Base-by-base conservation (phyloP, 2,329 filamentous ascomycete genomes). In the Fusarium musae region DNA sequence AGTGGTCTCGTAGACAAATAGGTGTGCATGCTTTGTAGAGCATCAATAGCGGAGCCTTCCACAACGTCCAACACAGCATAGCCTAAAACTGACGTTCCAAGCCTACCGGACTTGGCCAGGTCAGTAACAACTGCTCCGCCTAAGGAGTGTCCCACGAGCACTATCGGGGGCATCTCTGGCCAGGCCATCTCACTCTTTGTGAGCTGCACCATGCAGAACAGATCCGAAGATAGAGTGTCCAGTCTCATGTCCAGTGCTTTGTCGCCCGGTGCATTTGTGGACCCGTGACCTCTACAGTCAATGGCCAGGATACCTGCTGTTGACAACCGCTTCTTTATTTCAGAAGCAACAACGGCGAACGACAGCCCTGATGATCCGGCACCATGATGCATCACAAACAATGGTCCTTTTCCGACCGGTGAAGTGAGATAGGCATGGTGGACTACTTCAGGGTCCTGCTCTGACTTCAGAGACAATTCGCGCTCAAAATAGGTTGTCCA, bases 41-140 rank as follows among this genome's bases (percentile, higher is more conserved):
- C 96, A 80, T 98, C 96, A 82, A 99, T 96, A 39, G 96, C 96
- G 1, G 94, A 97, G 16, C 96, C 93, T 83, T 99, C 96, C 34
- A 99, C 96, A 9, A 99, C 94, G 82, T 99, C 96, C 21, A 99
- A 86, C 12, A 98, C 95, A 7, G 91, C 93, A 82, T 96, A 97
- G 26, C 94, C 96, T 21, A 98, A 85, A 3, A 98, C 81, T 32
- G 91, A 88, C 42, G 84, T 81, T 3, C 92, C 93, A 40, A 97
- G 84, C 43, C 86, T 84, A 2, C 90, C 90, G 23, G 87, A 87
- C 78, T 89, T 90, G 17, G 95, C 95, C 63, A 97, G 86, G 78
- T 97, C 91, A 1, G 94, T 97, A 13, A 97, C 91, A 1, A 98
- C 93, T 11, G 96, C 96, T 19, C 96, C 96, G 59, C 96, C 96